Percentiles rank a stretch among this genome's conserved stretches.
Conservation (phyloP, 148 eudicot species). For the Fagopyrum homotropicum region DNA sequence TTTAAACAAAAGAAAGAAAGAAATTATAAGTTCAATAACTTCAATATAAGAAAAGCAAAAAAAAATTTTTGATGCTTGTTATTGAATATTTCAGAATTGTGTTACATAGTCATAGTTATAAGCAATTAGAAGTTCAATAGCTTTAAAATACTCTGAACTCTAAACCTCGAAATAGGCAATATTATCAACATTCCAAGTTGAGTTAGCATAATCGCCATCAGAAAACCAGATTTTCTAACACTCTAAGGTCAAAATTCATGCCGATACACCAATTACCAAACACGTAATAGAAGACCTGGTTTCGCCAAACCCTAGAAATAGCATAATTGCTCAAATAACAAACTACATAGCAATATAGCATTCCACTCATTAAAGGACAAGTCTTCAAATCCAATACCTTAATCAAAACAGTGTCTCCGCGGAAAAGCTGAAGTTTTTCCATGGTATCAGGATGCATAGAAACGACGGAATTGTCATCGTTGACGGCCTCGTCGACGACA, state of each 20-base stretch:
- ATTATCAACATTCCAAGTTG: too few relatives aligned
- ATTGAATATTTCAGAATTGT: neutral
- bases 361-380: neutral
- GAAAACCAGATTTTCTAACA: neutral
- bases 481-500: constrained; percentile 73
- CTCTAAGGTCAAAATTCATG: neutral
- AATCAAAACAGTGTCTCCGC: constrained; percentile 72
- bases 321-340: neutral
- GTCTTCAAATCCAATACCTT: constrained; percentile 35
- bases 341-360: neutral
- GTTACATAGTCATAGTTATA: neutral
- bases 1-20: neutral
- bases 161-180: too few relatives aligned
- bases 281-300: neutral
- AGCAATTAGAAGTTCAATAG: too few relatives aligned
- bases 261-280: neutral
- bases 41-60: neutral
- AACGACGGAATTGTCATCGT: constrained; percentile 83
- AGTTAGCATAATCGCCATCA: neutral
- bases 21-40: neutral
- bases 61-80: neutral
- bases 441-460: constrained; percentile 72
- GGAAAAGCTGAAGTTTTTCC: constrained; percentile 87
- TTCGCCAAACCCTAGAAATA: constrained; percentile 1
- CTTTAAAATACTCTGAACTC: neutral